Evolutionary conservation across 768 basidiomycete genomes (phyloP), one percentile per base, ranked within the genome.

Genomic region (Termitomyces heimii): DNA sequence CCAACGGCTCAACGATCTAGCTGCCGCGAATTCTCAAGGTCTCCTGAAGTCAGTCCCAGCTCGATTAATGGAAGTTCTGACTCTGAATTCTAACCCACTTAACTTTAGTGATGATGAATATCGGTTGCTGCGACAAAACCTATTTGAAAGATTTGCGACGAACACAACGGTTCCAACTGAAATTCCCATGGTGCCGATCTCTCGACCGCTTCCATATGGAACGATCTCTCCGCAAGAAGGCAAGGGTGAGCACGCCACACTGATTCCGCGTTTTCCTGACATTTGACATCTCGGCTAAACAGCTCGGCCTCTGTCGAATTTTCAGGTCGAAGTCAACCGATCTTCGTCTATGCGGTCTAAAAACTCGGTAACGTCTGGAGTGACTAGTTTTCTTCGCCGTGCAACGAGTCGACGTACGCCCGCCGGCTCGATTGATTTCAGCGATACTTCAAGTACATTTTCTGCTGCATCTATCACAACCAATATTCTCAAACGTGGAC

Each of bases 1-100:
- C 18, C 86, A 92, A 72, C 81, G 88, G 57, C 78, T 94, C 61
- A 83, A 90, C 59, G 92, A 93, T 68, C 74, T 94, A 56, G 89
- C 91, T 16, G 70, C 79, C 22, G 90, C 92, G 34, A 91, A 93
- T 68, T 80, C 86, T 6, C 85, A 93, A 65, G 91, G 91, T 31
- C 75, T 93, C 50, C 75, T 93, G 53, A 83, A 83, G 89, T 89
- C 67, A 65, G 84, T 60, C 54, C 50, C 18, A 40, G 20, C 24
- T 43, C 13, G 13, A n/a, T n/a, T 26, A 14, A 22, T 40, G 28
- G 7, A 20, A 24, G n/a, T 37, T 50, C 14, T 26, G 29, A 13
- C 55, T 14, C n/a, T 48, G 20, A 50, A n/a, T 29, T 49, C 53
- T 46, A n/a, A 7, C 37, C 37, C n/a, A 39, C 46, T 56, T 34